Percentiles rank a stretch among this genome's conserved stretches.
These are phyloP conservation scores for Perkinsus olseni DNA, from an alignment of 169 alveolate species.

Conservation along the genomic window DNA sequence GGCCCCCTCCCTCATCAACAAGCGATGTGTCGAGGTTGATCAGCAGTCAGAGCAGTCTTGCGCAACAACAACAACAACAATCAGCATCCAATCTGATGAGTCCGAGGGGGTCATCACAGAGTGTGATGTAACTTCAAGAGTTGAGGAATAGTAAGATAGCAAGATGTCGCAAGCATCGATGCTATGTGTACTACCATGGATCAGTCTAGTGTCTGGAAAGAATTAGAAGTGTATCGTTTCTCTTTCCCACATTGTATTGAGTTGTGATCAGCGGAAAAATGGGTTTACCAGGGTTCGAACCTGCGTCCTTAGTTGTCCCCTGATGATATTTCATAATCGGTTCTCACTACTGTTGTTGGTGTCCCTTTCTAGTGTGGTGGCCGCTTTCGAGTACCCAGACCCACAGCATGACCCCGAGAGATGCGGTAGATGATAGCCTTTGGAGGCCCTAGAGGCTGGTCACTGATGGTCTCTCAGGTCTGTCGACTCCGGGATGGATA, in stretches of 20 bases:
- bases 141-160: too few species aligned
- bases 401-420: neutral
- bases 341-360: too few species aligned
- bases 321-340: too few species aligned
- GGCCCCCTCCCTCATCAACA: neutral
- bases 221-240: neutral
- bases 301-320: too few species aligned
- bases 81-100: neutral
- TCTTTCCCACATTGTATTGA: neutral
- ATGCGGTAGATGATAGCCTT: neutral
- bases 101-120: neutral
- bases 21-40: neutral
- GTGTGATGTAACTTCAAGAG: neutral
- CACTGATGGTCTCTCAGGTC: neutral
- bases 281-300: too few species aligned
- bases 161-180: too few species aligned
- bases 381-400: neutral
- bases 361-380: neutral
- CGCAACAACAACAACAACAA: neutral
- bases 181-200: neutral
- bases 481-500: neutral
- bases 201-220: neutral
- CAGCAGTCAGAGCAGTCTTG: neutral
- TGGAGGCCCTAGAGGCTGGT: too few species aligned
- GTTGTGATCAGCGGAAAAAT: too few species aligned